phyloP scores from a whole-genome alignment of 78 protist species.

The Cavenderia fasciculata region DNA sequence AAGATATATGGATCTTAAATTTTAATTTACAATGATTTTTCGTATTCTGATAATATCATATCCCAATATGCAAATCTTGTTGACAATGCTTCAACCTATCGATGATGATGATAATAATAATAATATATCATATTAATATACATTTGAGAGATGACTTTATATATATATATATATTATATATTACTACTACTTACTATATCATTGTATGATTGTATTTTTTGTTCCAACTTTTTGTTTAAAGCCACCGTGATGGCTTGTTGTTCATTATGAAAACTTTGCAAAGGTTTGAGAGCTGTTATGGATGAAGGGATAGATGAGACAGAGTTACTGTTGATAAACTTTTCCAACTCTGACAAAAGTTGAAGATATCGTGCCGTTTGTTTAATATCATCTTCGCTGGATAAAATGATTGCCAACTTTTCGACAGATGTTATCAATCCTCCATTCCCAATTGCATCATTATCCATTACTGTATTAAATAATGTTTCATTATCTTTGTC shows the following conservation, averaged over 20 bases:
- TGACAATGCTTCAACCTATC: constrained; percentile 41
- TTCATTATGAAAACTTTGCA: constrained; percentile 42
- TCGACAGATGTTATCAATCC: constrained; percentile 37
- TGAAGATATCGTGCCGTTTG: constrained; percentile 30
- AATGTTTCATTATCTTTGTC: constrained; percentile 43
- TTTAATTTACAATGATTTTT: constrained; percentile 1
- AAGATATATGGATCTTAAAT: too few species aligned
- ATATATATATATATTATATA: not conserved
- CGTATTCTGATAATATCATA: constrained; percentile 5
- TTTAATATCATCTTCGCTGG: constrained; percentile 54
- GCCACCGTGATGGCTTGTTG: constrained; percentile 57
- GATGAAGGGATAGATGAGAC: not conserved
- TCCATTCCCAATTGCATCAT: constrained; percentile 14
- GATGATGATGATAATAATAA: not conserved
- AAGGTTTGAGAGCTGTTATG: constrained; percentile 26
- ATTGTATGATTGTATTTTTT: constrained; percentile 60
- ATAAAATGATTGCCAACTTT: constrained; percentile 47
- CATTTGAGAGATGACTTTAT: too few species aligned
- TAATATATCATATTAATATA: too few species aligned
- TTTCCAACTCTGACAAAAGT: constrained; percentile 36
- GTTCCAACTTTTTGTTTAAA: constrained; percentile 57
- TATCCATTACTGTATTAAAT: constrained; percentile 32
- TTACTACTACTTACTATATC: constrained; percentile 36
- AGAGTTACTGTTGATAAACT: constrained; percentile 37
- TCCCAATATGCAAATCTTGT: constrained; percentile 55